Base-by-base conservation (phyloP, 2,329 filamentous ascomycete species). In the Xylaria hypoxylon region DNA sequence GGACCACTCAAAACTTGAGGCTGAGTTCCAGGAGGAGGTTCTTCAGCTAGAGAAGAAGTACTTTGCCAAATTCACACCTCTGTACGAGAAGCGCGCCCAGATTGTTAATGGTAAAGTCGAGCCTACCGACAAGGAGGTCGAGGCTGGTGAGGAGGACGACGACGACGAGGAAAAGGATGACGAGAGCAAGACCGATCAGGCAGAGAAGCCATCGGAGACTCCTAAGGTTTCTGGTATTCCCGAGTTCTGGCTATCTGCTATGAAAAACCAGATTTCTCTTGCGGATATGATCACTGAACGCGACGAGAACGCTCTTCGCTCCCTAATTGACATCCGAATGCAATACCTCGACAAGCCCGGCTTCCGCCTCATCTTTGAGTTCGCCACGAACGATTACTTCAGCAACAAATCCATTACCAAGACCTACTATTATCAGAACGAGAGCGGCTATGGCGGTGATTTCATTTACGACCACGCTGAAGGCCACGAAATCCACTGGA, bases 381-480 rank as follows among this genome's bases (percentile, higher is more conserved):
- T 99, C 74, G 87, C 89, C 64, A 90, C 95, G 77, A 99, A 99
- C 82, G 92, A 96, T 71, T 98, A 91, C 84, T 99, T 99, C 88
- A 92, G 89, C 80, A 98, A 99, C 88, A 97, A 97, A 87, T 92
- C 88, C 74, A 89, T 99, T 80, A 94, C 93, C 78, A 99, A 99
- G 89, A 97, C 95, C 66, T 99, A 99, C 84, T 98, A 90, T 85
- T 99, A 99, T 84, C 95, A 97, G 83, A 96, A 96, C 78, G 96
- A 99, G 87, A 97, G 92, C 76, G 96, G 96, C 66, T 99, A 99
- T 77, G 96, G 95, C 74, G 96, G 96, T 73, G 96, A 99, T 81
- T 99, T 98, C 84, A 98, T 99, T 82, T 99, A 99, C 80, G 96
- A 99, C 80, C 96, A 99, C 79, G 96, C 96, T 64, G 95, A 99